phyloP scores from a whole-genome alignment of 139 green algal genomes.

The Tetradesmus lagerheimii region DNA sequence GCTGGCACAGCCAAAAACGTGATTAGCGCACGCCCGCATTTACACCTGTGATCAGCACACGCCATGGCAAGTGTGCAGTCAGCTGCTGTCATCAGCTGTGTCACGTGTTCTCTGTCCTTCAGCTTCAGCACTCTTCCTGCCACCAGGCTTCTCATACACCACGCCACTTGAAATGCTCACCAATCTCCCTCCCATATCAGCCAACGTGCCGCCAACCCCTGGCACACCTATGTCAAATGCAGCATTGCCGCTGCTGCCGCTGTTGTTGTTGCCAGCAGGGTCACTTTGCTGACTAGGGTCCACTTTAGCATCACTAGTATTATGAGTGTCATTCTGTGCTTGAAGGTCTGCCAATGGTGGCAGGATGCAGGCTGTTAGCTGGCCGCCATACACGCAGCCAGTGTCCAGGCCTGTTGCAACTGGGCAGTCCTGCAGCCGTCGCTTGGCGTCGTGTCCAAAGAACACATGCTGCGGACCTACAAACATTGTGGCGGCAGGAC shows the following conservation, averaged over 20 bases:
- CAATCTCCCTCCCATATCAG: neutral
- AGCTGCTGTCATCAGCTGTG: too few species aligned
- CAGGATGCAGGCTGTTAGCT: slow-evolving; percentile 78
- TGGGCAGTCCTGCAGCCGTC: slow-evolving; percentile 51
- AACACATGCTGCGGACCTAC: slow-evolving; percentile 75
- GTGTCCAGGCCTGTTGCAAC: slow-evolving; percentile 84
- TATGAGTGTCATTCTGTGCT: too few species aligned
- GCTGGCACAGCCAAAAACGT: too few species aligned
- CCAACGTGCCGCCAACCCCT: neutral
- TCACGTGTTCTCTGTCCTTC: too few species aligned
- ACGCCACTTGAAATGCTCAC: neutral
- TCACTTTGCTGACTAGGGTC: too few species aligned
- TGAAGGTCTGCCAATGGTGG: slow-evolving; percentile 55
- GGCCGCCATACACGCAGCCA: slow-evolving; percentile 82
- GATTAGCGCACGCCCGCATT: too few species aligned
- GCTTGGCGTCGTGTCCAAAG: slow-evolving; percentile 81
- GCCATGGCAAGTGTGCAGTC: too few species aligned
- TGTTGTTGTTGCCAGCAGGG: too few species aligned
- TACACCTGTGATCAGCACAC: too few species aligned
- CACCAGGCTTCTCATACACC: neutral
- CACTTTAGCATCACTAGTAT: too few species aligned
- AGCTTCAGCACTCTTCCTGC: neutral
- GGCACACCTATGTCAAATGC: neutral
- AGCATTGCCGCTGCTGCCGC: neutral
- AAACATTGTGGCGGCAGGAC: too few species aligned